Evolutionary conservation across 108 stramenopile genomes (phyloP), one percentile per base, ranked within the genome.

Genomic region (Mediolabrus comicus): DNA sequence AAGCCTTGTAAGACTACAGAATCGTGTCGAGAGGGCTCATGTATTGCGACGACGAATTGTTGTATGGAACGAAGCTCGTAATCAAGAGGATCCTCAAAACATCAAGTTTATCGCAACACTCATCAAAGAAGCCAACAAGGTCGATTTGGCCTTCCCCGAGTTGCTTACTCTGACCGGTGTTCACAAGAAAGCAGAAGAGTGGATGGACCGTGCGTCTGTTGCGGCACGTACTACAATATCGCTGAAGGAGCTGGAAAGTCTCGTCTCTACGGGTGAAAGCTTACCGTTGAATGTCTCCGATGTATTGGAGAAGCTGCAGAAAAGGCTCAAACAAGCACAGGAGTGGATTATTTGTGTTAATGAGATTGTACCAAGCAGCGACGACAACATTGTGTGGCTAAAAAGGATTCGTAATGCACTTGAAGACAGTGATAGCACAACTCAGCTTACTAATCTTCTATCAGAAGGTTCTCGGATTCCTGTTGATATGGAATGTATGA

Each of bases 121-220:
- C 60, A 81, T 88, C 30, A 84, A 85, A 70, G 88, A 92, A 55
- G 77, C 83, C 11, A 81, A 85, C 16, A 80, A 84, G 43, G 38
- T 89, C 22, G 86, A 86, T 43, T 71, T 89, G 1, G 38, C 55
- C 24, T 92, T 84, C 60, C 81, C 84, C 11, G 85, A 77, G 55
- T 59, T 80, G 12, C 38, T 57, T 4, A 76, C 72, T 33, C 70
- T 89, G 10, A 62, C 84, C 4, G 74, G 81, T 14, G 74, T 86
- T 16, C 73, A 86, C 52, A 71, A 79, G 46, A 71, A 73, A 41
- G 71, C 71, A 19, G 85, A 89, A 52, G 73, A 72, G 31, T 92
- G 91, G 91, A 75, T 89, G 32, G 91, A 92, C 11, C 73, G 88
- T 41, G 86, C 88, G 51, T 86, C 84, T 59, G 81, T 92, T 71